These are phyloP conservation scores for Chlorella vulgaris DNA, from an alignment of 139 green algal species.

Conservation along the genomic window DNA sequence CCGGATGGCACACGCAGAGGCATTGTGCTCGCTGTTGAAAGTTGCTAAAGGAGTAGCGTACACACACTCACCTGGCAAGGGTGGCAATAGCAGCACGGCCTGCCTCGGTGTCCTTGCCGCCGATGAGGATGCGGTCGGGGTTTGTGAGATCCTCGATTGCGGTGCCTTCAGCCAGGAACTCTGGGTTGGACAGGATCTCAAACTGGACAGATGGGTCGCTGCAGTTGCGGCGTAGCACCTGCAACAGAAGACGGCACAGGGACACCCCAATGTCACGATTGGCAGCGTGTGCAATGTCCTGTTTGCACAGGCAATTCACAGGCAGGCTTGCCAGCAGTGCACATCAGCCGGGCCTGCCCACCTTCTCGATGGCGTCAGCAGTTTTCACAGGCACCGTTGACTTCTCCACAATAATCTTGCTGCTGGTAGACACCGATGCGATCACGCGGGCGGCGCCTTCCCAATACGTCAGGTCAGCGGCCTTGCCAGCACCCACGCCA, in stretches of 20 bases:
- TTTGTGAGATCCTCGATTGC: constrained; percentile 86
- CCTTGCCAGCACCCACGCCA: constrained; percentile 95
- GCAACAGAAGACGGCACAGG: neutral
- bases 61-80: constrained; percentile 49
- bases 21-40: too few species aligned
- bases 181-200: constrained; percentile 96
- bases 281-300: too few species aligned
- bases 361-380: constrained; percentile 97
- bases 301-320: too few species aligned
- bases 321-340: too few species aligned
- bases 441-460: constrained; percentile 96
- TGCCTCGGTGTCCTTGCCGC: constrained; percentile 81
- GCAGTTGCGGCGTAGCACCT: constrained; percentile 86
- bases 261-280: too few species aligned
- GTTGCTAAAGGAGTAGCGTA: too few species aligned
- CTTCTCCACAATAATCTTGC: constrained; percentile 99
- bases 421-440: constrained; percentile 78
- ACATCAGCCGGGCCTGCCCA: constrained; percentile 12
- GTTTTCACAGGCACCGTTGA: constrained; percentile 99
- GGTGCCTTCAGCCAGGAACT: constrained; percentile 92
- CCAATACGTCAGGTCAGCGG: constrained; percentile 99
- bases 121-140: constrained; percentile 77
- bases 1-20: neutral
- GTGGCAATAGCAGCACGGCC: constrained; percentile 76
- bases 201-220: constrained; percentile 76